Evolutionary conservation across 1,284 basidiomycete genomes (phyloP).

Genomic region (Cronartium ribicola): DNA sequence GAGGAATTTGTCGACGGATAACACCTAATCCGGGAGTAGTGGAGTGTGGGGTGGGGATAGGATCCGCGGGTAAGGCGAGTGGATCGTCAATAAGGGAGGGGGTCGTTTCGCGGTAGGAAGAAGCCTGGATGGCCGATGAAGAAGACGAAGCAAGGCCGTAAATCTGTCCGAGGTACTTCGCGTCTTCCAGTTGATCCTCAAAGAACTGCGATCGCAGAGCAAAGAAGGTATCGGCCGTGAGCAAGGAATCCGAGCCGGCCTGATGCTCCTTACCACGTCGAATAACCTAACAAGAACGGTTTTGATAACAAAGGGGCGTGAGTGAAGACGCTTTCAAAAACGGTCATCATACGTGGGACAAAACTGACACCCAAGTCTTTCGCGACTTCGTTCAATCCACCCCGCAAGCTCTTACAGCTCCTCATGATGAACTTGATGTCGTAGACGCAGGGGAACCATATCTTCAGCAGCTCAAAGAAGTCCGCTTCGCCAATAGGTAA

Average conservation of each 20-base stretch:
- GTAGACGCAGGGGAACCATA: slow-evolving; percentile 95
- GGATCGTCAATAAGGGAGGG: slow-evolving; percentile 35
- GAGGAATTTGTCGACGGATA: slow-evolving; percentile 13
- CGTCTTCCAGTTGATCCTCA: slow-evolving; percentile 34
- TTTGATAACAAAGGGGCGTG: background rate
- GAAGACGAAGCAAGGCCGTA: slow-evolving; percentile 30
- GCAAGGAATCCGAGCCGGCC: slow-evolving; percentile 34
- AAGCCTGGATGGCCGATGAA: slow-evolving; percentile 14
- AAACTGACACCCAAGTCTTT: slow-evolving; percentile 63
- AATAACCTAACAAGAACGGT: slow-evolving; percentile 4
- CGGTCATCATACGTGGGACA: background rate
- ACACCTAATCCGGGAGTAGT: background rate
- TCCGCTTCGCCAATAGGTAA: slow-evolving; percentile 81
- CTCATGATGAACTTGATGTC: slow-evolving; percentile 98
- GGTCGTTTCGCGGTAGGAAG: slow-evolving; percentile 22
- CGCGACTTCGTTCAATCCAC: slow-evolving; percentile 91
- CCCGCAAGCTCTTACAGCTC: slow-evolving; percentile 78
- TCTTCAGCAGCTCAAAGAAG: slow-evolving; percentile 81
- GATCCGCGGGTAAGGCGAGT: slow-evolving; percentile 16
- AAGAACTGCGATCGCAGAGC: slow-evolving; percentile 25
- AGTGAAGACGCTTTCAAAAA: background rate
- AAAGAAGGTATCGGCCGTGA: slow-evolving; percentile 35
- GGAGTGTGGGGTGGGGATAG: slow-evolving; percentile 26
- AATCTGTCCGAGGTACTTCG: slow-evolving; percentile 32
- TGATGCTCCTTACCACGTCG: slow-evolving; percentile 36